Conservation (phyloP, 805 yeast genomes). For the Hyphopichia homilentoma region DNA sequence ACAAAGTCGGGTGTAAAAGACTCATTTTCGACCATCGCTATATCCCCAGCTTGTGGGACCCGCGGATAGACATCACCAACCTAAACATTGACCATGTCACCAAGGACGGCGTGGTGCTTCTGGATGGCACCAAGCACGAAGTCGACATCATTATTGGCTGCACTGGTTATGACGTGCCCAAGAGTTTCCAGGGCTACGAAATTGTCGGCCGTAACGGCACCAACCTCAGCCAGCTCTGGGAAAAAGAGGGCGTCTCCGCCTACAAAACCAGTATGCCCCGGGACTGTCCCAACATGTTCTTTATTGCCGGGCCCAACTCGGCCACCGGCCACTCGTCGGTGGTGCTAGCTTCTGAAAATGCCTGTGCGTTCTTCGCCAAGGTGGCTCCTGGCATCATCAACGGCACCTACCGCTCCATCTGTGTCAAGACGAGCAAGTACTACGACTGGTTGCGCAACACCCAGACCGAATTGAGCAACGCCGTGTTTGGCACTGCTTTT, state of each 20-base stretch:
- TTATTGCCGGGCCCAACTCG: constrained; percentile 38
- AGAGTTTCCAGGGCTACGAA: constrained; percentile 13
- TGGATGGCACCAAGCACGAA: constrained; percentile 21
- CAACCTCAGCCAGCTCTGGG: constrained; percentile 22
- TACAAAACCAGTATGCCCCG: constrained; percentile 31
- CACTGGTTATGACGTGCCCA: constrained; percentile 33
- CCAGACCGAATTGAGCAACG: constrained; percentile 21
- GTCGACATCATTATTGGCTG: constrained; percentile 41
- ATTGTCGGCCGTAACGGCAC: constrained; percentile 25
- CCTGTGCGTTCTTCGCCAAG: constrained; percentile 17
- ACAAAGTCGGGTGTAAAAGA: constrained; percentile 40
- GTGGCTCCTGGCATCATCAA: constrained; percentile 23
- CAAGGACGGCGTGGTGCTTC: constrained; percentile 25
- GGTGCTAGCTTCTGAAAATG: constrained; percentile 35
- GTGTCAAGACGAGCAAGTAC: constrained; percentile 29
- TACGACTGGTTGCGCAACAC: constrained; percentile 28
- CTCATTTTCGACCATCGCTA: constrained; percentile 36
- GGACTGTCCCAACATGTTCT: constrained; percentile 32
- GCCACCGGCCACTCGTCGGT: constrained; percentile 43
- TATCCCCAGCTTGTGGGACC: constrained; percentile 29
- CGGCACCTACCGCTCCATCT: constrained; percentile 24
- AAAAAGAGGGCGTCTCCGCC: constrained; percentile 28
- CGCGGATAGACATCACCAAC: constrained; percentile 22
- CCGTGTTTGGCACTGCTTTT: constrained; percentile 34
- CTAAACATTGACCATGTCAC: constrained; percentile 21